Conservation (phyloP, 805 yeast genomes). For the Suhomyces tanzawaensis region DNA sequence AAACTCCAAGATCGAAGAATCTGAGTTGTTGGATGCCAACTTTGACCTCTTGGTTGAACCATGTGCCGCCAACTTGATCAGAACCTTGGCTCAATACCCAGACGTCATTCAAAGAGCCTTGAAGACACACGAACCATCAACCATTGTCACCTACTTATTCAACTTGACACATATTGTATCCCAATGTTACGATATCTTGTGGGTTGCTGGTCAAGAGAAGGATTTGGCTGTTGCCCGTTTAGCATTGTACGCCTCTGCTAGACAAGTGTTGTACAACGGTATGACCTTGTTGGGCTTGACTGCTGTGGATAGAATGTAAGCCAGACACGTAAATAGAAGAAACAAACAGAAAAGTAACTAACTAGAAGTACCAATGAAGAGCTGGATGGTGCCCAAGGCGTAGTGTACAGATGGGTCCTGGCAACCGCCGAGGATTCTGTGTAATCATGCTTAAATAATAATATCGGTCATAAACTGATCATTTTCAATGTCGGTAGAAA, state of each 20-base stretch:
- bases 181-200: conserved; percentile 89
- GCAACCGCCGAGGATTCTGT: too few species aligned
- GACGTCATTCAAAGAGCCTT: conserved; percentile 81
- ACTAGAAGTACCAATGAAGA: too few species aligned
- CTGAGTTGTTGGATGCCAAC: conserved; percentile 49
- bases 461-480: too few species aligned
- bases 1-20: conserved; percentile 53
- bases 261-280: conserved; percentile 87
- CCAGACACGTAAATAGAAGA: too few species aligned
- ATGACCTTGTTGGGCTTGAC: conserved; percentile 87
- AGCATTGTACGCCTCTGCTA: conserved; percentile 86
- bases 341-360: too few species aligned
- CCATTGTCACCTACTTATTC: conserved; percentile 91
- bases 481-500: too few species aligned
- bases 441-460: too few species aligned
- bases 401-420: too few species aligned
- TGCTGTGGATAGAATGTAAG: conserved; percentile 97
- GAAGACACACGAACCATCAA: conserved; percentile 87
- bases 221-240: conserved; percentile 86
- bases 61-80: conserved; percentile 65
- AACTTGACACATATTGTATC: conserved; percentile 90
- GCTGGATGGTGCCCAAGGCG: too few species aligned
- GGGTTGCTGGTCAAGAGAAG: conserved; percentile 95
- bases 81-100: conserved; percentile 86
- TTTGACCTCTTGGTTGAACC: conserved; percentile 65